These are phyloP conservation scores for Paracoccidioides lutzii DNA, from an alignment of 2,329 filamentous ascomycete genomes.

Conservation along the genomic window DNA sequence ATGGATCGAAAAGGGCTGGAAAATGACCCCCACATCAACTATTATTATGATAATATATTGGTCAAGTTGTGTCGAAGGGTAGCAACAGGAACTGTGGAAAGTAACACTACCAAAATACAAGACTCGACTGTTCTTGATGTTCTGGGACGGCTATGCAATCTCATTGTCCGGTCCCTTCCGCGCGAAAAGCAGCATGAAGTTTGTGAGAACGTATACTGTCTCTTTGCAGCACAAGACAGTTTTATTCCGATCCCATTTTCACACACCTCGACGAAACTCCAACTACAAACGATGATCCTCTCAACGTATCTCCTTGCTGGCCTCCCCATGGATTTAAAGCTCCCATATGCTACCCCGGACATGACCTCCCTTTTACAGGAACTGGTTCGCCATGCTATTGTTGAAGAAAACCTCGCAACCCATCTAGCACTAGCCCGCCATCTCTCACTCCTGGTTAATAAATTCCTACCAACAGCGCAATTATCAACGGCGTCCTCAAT, in stretches of 20 bases:
- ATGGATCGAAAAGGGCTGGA: constrained; percentile 40
- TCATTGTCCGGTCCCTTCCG: constrained; percentile 44
- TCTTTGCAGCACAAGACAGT: constrained; percentile 32
- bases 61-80: constrained; percentile 30
- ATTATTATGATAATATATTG: constrained; percentile 41
- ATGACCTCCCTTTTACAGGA: constrained; percentile 25
- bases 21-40: constrained; percentile 30
- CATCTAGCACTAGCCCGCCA: constrained; percentile 32
- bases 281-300: constrained; percentile 39
- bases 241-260: constrained; percentile 26
- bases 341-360: constrained; percentile 22
- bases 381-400: constrained; percentile 22
- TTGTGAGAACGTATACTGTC: constrained; percentile 41
- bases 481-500: constrained; percentile 20
- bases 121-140: constrained; percentile 45
- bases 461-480: constrained; percentile 27
- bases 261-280: constrained; percentile 19
- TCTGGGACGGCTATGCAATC: constrained; percentile 47
- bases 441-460: constrained; percentile 29
- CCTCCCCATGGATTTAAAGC: constrained; percentile 28
- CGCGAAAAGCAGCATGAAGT: constrained; percentile 40
- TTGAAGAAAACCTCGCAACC: constrained; percentile 21
- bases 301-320: constrained; percentile 46
- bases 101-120: constrained; percentile 27
- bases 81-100: constrained; percentile 24